Percentiles rank a stretch among this genome's conserved stretches.
Conservation (phyloP, 192 early-diverging fungal genomes). For the Geosiphon pyriformis region DNA sequence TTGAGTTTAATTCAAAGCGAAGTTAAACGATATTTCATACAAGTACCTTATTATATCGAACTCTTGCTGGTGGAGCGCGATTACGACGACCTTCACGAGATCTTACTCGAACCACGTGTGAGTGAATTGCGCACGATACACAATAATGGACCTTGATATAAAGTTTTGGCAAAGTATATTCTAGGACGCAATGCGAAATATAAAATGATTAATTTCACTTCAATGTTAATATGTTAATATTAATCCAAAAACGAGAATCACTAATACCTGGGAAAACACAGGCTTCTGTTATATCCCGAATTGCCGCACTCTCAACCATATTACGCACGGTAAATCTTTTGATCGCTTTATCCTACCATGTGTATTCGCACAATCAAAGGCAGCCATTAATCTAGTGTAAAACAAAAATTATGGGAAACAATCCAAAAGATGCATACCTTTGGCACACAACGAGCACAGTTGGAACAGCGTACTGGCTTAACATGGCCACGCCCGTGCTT, state of each 20-base stretch:
- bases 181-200: too few species aligned
- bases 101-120: constrained; percentile 89
- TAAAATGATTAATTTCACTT: background rate
- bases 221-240: constrained; percentile 39
- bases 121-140: constrained; percentile 89
- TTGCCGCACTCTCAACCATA: constrained; percentile 97
- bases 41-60: constrained; percentile 78
- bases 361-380: too few species aligned
- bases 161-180: constrained; percentile 96
- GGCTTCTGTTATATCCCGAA: constrained; percentile 94
- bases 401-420: too few species aligned
- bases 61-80: constrained; percentile 88
- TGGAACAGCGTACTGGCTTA: constrained; percentile 95
- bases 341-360: constrained; percentile 99
- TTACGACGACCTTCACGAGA: constrained; percentile 82
- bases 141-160: constrained; percentile 99
- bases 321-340: constrained; percentile 98
- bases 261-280: constrained; percentile 90
- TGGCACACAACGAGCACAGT: constrained; percentile 96
- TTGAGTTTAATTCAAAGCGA: too few species aligned
- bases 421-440: too few species aligned
- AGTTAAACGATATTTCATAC: too few species aligned
- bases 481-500: constrained; percentile 99
- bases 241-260: constrained; percentile 85
- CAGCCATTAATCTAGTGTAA: too few species aligned